These are phyloP conservation scores for Fennellomyces sp. DNA, from an alignment of 371 early-diverging fungal species.

Conservation along the genomic window DNA sequence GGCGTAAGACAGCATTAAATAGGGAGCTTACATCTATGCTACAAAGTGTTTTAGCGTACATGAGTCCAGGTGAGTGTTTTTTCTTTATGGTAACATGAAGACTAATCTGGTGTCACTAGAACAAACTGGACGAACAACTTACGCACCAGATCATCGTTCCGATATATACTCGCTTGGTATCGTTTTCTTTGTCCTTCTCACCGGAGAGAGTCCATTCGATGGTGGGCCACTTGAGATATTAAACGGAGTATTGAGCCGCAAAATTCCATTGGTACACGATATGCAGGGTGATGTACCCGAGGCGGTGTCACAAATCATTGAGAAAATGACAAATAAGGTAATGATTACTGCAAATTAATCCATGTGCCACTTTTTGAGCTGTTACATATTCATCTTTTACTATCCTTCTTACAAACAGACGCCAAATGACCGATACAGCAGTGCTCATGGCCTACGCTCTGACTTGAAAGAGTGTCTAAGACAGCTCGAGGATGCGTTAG, in stretches of 20 bases:
- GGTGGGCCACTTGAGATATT: constrained; percentile 58
- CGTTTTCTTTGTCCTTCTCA: constrained; percentile 54
- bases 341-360: neutral
- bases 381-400: constrained; percentile 11
- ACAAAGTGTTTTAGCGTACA: constrained; percentile 25
- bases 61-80: too few relatives aligned
- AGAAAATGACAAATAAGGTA: constrained; percentile 65
- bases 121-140: constrained; percentile 63
- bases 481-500: constrained; percentile 13
- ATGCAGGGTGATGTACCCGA: constrained; percentile 55
- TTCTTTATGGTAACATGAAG: too few relatives aligned
- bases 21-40: constrained; percentile 21
- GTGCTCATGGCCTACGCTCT: constrained; percentile 54
- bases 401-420: constrained; percentile 33
- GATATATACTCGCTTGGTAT: constrained; percentile 62
- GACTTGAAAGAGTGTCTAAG: constrained; percentile 56
- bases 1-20: constrained; percentile 40
- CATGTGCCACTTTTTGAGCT: neutral
- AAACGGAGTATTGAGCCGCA: constrained; percentile 55
- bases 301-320: constrained; percentile 48
- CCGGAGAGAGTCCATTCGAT: constrained; percentile 53
- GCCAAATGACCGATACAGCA: constrained; percentile 59
- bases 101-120: too few relatives aligned
- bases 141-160: constrained; percentile 58
- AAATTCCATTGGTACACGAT: constrained; percentile 45